Base-by-base conservation (phyloP, 768 basidiomycete species). In the Antrodiella citrinella region DNA sequence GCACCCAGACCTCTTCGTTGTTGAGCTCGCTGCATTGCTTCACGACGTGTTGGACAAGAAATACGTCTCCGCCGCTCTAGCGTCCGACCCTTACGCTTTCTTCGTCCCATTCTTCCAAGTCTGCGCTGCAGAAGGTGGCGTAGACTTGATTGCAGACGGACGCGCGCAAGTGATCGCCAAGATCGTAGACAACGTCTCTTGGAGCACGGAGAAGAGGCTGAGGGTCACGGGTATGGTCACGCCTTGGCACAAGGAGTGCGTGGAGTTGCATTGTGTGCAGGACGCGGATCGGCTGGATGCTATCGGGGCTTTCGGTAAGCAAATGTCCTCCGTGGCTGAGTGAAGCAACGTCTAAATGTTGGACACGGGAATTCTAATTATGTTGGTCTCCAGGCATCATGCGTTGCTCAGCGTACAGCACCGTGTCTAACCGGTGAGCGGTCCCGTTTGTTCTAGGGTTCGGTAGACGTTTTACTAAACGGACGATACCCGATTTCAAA, bases 31-130 rank as follows among this genome's bases (percentile, higher is more conserved):
- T 24, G 86, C 92, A n/a, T 76, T 95, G 35, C 77, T 94, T 42
- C 92, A 94, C 59, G 91, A 95, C 65, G 75, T 92, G 39, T 70
- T 89, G 26, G 88, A 91, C 75, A 88, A 86, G 69, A 91, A 91
- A 71, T 90, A 91, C 60, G 81, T 83, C 15, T 69, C 81, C 1
- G 64, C 72, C 11, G 72, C 71, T 49, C 54, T 59, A 57, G 76
- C 78, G 11, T 70, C 75, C 15, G 79, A 86, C 61, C 78, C 84
- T 4, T 80, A 79, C 65, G 65, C 69, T 49, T 86, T 77, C 60
- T 84, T 89, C 63, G 67, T 79, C 20, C 82, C 87, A 19, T 80
- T 81, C 64, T 87, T 86, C 62, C 54, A 69, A 48, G n/a, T 26
- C 10, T 43, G 59, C 11, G 70, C 70, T 3, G 58, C 58, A 2